These are phyloP conservation scores for Solanum hybrid DNA, from an alignment of 305 asterid species.

Conservation along the genomic window DNA sequence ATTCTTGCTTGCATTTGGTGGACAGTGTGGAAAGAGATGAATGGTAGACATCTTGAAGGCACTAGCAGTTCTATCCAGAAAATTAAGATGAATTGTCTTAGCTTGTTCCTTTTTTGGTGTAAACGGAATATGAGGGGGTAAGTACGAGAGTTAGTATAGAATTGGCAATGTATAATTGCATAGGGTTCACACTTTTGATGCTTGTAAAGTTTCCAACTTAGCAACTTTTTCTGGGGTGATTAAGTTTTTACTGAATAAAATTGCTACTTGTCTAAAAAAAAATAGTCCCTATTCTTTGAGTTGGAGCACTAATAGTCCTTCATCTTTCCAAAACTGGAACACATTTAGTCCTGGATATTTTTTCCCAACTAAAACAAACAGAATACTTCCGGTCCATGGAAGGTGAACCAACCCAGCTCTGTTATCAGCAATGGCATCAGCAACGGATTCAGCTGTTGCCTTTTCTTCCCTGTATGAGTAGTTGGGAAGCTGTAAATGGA, in stretches of 20 bases:
- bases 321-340: neutral
- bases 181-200: neutral
- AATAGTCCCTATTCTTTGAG: neutral
- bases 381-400: constrained; percentile 23
- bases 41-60: neutral
- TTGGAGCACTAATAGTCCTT: neutral
- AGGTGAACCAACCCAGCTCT: constrained; percentile 87
- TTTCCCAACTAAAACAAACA: neutral
- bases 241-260: neutral
- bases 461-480: constrained; percentile 68
- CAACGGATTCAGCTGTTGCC: constrained; percentile 79
- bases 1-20: neutral
- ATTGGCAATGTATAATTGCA: neutral
- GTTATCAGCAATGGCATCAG: constrained; percentile 72
- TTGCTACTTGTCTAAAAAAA: neutral
- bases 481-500: neutral
- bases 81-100: neutral
- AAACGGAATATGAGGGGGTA: neutral
- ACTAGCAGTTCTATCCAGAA: neutral
- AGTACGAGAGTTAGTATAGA: neutral
- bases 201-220: neutral
- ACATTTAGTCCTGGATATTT: neutral
- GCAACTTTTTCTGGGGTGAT: neutral
- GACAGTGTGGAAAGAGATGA: neutral
- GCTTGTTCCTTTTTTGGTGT: neutral